Conservation (phyloP, 2,329 filamentous ascomycete species). For the Pyricularia sp. region DNA sequence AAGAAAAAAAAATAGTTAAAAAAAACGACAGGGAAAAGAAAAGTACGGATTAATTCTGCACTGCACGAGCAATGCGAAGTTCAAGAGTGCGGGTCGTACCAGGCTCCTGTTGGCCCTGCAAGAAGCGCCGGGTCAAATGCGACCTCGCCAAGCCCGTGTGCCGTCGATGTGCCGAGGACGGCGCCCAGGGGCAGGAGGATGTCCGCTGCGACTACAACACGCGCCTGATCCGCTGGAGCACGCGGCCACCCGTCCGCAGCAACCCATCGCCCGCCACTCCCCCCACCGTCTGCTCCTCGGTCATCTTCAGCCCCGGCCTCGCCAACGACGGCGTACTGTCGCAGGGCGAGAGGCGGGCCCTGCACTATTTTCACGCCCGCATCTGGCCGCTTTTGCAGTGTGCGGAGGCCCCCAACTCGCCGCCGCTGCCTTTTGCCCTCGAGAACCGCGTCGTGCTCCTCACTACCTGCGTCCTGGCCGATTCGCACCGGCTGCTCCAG, state of each 20-base stretch:
- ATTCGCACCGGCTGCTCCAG: conserved; percentile 21
- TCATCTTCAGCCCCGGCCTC: conserved; percentile 15
- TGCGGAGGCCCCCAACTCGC: conserved; percentile 17
- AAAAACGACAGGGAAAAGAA: neutral
- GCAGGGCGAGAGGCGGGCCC: conserved; percentile 19
- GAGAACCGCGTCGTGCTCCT: conserved; percentile 23
- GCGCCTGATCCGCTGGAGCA: conserved; percentile 31
- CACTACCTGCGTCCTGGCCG: conserved; percentile 21
- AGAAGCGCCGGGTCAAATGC: conserved; percentile 14
- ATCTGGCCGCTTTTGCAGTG: conserved; percentile 23
- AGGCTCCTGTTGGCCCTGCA: conserved; percentile 10
- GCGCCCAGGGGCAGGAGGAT: neutral
- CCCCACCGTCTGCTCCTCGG: conserved; percentile 18
- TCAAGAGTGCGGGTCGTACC: neutral
- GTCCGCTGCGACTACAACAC: conserved; percentile 25
- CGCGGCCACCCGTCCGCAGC: conserved; percentile 8
- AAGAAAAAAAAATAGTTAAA: neutral
- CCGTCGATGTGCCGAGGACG: conserved; percentile 15
- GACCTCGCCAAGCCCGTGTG: conserved; percentile 19
- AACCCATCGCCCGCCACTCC: conserved; percentile 19
- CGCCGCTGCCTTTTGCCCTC: conserved; percentile 19
- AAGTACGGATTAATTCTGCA: neutral
- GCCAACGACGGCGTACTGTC: conserved; percentile 16
- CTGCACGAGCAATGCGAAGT: neutral
- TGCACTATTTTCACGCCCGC: conserved; percentile 23